Percentiles rank a stretch among this genome's conserved stretches.
phyloP scores from a whole-genome alignment of 371 early-diverging fungal genomes.

The Dichotomocladium elegans region DNA sequence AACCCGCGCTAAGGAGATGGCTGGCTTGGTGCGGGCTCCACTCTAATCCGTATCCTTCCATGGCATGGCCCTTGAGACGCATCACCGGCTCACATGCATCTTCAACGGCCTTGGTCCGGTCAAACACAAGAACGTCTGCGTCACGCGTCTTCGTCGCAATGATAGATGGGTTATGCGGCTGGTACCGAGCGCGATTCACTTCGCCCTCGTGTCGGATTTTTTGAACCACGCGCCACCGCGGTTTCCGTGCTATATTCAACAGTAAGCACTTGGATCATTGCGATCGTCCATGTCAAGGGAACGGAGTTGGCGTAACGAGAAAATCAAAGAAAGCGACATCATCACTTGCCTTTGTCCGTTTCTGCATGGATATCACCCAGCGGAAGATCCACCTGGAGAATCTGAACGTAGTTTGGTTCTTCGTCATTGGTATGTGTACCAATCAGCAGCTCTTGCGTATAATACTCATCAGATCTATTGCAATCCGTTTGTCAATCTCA shows the following conservation, averaged over 20 bases:
- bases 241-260: constrained; percentile 1
- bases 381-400: constrained; percentile 91
- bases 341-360: constrained; percentile 57
- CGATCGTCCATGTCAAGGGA: background rate
- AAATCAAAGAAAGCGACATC: too few relatives aligned
- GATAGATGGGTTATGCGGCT: constrained; percentile 92
- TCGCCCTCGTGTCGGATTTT: constrained; percentile 94
- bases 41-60: constrained; percentile 90
- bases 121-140: constrained; percentile 95
- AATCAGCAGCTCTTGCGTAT: constrained; percentile 82
- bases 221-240: constrained; percentile 42
- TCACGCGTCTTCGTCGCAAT: constrained; percentile 93
- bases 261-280: background rate
- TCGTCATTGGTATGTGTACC: constrained; percentile 97
- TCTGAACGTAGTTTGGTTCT: constrained; percentile 95
- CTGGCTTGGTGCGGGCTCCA: constrained; percentile 73
- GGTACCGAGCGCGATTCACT: constrained; percentile 94
- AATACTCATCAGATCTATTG: constrained; percentile 74
- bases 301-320: too few relatives aligned
- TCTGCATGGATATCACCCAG: constrained; percentile 65
- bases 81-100: constrained; percentile 86
- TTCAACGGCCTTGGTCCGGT: constrained; percentile 91
- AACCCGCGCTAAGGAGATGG: constrained; percentile 76
- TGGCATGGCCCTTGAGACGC: constrained; percentile 84
- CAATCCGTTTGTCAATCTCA: background rate